These are phyloP conservation scores for Suhomyces wounanorum DNA, from an alignment of 1,139 yeast genomes.

Conservation along the genomic window DNA sequence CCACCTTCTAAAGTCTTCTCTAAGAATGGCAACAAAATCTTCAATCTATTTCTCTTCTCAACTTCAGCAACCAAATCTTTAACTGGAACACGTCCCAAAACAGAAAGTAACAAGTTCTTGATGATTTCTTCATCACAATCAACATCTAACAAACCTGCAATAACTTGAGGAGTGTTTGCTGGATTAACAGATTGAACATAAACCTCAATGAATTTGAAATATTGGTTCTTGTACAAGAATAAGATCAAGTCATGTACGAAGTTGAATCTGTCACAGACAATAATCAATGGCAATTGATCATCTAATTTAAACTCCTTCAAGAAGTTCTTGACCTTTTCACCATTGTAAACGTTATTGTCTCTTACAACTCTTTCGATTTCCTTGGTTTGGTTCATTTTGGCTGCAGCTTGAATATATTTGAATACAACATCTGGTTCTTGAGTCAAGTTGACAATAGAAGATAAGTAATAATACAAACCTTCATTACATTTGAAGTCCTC, in stretches of 20 bases:
- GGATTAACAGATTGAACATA: conserved; percentile 98
- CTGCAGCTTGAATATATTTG: conserved; percentile 94
- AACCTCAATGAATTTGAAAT: conserved; percentile 93
- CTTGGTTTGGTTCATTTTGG: conserved; percentile 83
- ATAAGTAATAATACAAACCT: conserved; percentile 91
- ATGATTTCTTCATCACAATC: conserved; percentile 94
- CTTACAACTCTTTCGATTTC: conserved; percentile 96
- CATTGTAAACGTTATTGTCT: conserved; percentile 91
- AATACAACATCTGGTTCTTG: conserved; percentile 94
- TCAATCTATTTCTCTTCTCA: conserved; percentile 92
- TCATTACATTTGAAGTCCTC: conserved; percentile 92
- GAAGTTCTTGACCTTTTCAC: conserved; percentile 96
- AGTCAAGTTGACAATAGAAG: conserved; percentile 89
- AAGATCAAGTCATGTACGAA: conserved; percentile 92
- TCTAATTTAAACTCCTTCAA: conserved; percentile 91
- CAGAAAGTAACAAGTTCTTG: conserved; percentile 78
- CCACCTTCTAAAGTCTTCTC: conserved; percentile 90
- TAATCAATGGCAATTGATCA: conserved; percentile 93
- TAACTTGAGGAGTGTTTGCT: conserved; percentile 90
- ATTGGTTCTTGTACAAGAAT: conserved; percentile 92
- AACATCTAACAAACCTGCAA: conserved; percentile 94
- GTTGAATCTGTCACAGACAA: conserved; percentile 91
- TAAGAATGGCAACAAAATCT: conserved; percentile 86
- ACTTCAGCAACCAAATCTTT: conserved; percentile 89
- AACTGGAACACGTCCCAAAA: conserved; percentile 92